phyloP scores from a whole-genome alignment of 768 basidiomycete genomes.

The Pleurotus ostreatus region DNA sequence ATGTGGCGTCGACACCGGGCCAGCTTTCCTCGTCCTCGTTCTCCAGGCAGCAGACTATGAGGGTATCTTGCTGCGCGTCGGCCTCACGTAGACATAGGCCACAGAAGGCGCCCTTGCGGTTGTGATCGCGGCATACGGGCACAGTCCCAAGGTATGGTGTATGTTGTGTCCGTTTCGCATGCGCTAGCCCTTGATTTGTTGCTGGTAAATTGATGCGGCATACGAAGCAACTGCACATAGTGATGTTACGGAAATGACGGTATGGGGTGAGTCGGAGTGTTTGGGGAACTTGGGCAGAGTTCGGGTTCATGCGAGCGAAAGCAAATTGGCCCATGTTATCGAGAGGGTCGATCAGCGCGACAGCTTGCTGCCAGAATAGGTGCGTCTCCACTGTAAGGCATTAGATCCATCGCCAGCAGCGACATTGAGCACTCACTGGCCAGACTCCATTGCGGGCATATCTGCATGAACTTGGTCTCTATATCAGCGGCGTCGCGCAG shows the following conservation, averaged over 20 bases:
- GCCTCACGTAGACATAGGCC: constrained; percentile 68
- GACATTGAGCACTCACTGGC: constrained; percentile 45
- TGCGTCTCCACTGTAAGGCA: constrained; percentile 56
- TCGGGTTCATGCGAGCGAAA: constrained; percentile 33
- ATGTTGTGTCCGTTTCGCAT: constrained; percentile 40
- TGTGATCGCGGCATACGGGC: constrained; percentile 61
- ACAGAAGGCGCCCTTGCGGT: constrained; percentile 53
- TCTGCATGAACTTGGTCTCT: constrained; percentile 54
- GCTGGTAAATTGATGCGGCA: constrained; percentile 67
- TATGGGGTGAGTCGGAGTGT: constrained; percentile 44
- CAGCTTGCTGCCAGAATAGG: constrained; percentile 67
- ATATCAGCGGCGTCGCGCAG: constrained; percentile 60
- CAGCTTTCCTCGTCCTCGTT: constrained; percentile 74
- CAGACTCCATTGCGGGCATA: constrained; percentile 56
- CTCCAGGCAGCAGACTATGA: constrained; percentile 46
- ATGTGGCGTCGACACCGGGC: constrained; percentile 63
- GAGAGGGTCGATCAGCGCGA: constrained; percentile 56
- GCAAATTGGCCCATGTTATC: constrained; percentile 50
- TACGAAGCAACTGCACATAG: constrained; percentile 51
- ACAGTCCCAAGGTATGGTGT: constrained; percentile 43
- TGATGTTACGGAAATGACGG: constrained; percentile 60
- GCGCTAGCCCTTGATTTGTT: constrained; percentile 44
- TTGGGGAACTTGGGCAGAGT: constrained; percentile 28
- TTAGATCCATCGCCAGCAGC: constrained; percentile 12
- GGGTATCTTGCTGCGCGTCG: constrained; percentile 20